Evolutionary conservation across 2,329 filamentous ascomycete species (phyloP), one percentile per base, ranked within the genome.

Genomic region (Fusarium sp.): DNA sequence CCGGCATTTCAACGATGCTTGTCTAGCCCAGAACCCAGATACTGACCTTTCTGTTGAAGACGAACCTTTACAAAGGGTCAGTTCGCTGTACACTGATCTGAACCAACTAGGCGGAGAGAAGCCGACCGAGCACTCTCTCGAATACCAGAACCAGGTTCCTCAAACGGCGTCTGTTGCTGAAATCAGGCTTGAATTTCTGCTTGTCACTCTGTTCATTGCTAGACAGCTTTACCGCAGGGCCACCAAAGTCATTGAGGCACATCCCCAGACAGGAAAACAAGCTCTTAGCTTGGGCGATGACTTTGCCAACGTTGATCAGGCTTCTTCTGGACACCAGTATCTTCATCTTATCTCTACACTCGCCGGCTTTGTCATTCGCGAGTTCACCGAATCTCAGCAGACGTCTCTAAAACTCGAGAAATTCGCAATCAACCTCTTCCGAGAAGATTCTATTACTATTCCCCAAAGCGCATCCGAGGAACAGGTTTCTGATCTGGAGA

Each of bases 1-100:
- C 31, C 69, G 76, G 19, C 74, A 77, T 53, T 77, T 78, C 49
- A 73, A 73, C 13, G 79, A 81, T 42, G 79, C 80, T 8, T 81
- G 76, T 49, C 49, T 71, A 19, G 65, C 61, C 14, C 39, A 55
- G 25, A 64, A 67, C 2, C 50, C 69, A 0, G 65, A 70, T 13
- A 61, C 68, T 27, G 54, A 67, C 8, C 52, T 61, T 13, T 6
- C 46, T 6, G 52, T 65, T 7, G 64, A 62, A 19, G 65, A 49
- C 3, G 62, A 57, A 6, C 53, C 62, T 10, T 75, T 69, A 1
- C 37, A 68, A 35, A 58, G 61, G 11, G 68, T 75, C 2, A 49
- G 49, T 2, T 57, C 57, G n/a, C 65, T 62, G 21, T 76, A 77
- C 53, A 70, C 74, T 4, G 51, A 57, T 10, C 59, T 78, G 8